Evolutionary conservation across 345 rosid genomes (phyloP).

Genomic region (Lepidium aucheri): DNA sequence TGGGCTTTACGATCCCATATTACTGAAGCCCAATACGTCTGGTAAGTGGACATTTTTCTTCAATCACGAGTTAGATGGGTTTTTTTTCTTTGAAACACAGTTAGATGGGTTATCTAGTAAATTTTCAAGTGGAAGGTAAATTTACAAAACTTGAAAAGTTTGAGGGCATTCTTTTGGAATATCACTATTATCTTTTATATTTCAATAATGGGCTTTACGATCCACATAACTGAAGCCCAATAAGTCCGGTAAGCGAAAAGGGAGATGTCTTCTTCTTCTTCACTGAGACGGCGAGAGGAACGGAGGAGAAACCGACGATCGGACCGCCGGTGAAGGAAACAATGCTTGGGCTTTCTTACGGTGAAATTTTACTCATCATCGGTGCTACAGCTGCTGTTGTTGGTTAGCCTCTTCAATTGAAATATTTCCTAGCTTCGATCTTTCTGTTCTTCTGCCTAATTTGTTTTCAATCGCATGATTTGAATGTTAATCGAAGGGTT

Average conservation of each 20-base stretch:
- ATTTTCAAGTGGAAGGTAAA: background rate
- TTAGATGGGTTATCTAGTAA: background rate
- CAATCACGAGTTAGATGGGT: too few relatives aligned
- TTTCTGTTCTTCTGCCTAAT: background rate
- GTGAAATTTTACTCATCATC: constrained; percentile 54
- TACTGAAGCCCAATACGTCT: too few relatives aligned
- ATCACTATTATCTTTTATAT: background rate
- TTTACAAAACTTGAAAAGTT: background rate
- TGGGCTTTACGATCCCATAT: too few relatives aligned
- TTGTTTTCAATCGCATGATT: background rate
- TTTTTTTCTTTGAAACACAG: too few relatives aligned
- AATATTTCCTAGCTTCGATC: background rate
- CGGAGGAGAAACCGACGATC: constrained; percentile 1
- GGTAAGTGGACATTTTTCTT: too few relatives aligned
- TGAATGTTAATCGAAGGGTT: background rate
- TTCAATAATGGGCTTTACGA: background rate
- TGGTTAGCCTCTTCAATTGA: constrained; percentile 28
- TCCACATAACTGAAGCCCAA: background rate
- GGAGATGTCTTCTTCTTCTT: background rate
- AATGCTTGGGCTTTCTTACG: constrained; percentile 65
- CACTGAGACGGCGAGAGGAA: constrained; percentile 6
- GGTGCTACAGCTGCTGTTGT: constrained; percentile 65
- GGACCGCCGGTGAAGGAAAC: background rate
- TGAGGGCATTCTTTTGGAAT: background rate
- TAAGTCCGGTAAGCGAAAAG: background rate